Evolutionary conservation across 441 rosid species (phyloP), one percentile per base, ranked within the genome.

Genomic region (Breynia disticha): DNA sequence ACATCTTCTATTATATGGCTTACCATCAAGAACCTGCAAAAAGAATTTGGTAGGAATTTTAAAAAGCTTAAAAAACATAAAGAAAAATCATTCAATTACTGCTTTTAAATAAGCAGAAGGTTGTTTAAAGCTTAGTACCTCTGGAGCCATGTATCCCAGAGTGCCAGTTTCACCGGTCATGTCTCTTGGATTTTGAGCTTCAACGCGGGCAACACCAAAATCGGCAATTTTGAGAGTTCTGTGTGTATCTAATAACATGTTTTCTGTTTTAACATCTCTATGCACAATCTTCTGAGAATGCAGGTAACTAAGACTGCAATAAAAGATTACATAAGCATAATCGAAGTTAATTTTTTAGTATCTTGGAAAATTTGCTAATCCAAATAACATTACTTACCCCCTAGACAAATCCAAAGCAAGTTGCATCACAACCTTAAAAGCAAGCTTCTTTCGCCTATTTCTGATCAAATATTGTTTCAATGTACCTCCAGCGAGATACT

Each of bases 161-260:
- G 96, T 87, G 19, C 97, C 96, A 13, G 97, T 90, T 80, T 84
- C 96, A 69, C 96, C 96, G 35, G 97, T 87, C 97, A 90, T 90
- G 48, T 90, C 97, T 35, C 71, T 64, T 54, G 89, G 96, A 72
- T 90, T 90, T 59, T 71, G 83, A 65, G 97, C 97, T 72, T 90
- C 97, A 48, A 82, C 94, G 44, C 97, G 80, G 0, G 97, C 97
- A 50, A 90, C 97, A 8, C 97, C 97, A 60, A 90, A 90, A 78
- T 87, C 97, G 16, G 97, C 96, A 38, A 90, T 90, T 50, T 87
- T 90, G 46, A 90, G 73, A 58, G 48, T 83, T 69, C 77, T 74
- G 0, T 70, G 70, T 48, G 18, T 11, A 66, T 87, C 90, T 54
- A 90, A 67, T 50, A 90, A 64, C 97, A 90, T 81, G 53, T 90